Evolutionary conservation across 768 basidiomycete species (phyloP).

Genomic region (Sporobolomyces phaffii): DNA sequence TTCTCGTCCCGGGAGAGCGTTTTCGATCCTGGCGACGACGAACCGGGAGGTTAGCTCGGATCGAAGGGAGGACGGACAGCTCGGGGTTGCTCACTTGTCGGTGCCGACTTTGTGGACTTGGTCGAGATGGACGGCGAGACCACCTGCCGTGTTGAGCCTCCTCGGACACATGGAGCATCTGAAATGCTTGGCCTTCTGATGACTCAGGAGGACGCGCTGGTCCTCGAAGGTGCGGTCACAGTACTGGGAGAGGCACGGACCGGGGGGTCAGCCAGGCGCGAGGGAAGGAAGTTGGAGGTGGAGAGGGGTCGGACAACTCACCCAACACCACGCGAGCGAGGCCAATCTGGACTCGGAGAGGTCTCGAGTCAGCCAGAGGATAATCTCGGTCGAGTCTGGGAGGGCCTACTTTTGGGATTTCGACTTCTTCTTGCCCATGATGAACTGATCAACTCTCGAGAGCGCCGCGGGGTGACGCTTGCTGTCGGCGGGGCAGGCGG

Average conservation of each 20-base stretch:
- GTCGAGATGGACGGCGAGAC: constrained; percentile 93
- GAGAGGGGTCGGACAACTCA: background rate
- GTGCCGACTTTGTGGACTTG: constrained; percentile 99
- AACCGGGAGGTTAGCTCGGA: background rate
- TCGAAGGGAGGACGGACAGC: background rate
- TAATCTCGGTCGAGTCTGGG: background rate
- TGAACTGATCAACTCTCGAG: no score
- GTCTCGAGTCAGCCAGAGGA: background rate
- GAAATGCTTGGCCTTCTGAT: constrained; percentile 99
- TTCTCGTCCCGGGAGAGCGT: constrained; percentile 90
- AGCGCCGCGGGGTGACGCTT: no score
- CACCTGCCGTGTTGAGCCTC: constrained; percentile 92
- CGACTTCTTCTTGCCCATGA: constrained; percentile 36
- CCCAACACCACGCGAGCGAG: constrained; percentile 37
- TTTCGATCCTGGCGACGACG: constrained; percentile 76
- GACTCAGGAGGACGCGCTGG: constrained; percentile 84
- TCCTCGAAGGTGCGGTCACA: constrained; percentile 94
- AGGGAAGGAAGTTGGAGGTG: background rate
- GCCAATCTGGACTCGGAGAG: constrained; percentile 19
- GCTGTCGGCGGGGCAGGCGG: no score
- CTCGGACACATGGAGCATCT: constrained; percentile 94
- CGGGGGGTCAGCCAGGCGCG: background rate
- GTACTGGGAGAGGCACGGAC: constrained; percentile 51
- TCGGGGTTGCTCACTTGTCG: constrained; percentile 61
- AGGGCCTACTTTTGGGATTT: constrained; percentile 24